phyloP scores from a whole-genome alignment of 129 eudicot species.

The Dittrichia graveolens region DNA sequence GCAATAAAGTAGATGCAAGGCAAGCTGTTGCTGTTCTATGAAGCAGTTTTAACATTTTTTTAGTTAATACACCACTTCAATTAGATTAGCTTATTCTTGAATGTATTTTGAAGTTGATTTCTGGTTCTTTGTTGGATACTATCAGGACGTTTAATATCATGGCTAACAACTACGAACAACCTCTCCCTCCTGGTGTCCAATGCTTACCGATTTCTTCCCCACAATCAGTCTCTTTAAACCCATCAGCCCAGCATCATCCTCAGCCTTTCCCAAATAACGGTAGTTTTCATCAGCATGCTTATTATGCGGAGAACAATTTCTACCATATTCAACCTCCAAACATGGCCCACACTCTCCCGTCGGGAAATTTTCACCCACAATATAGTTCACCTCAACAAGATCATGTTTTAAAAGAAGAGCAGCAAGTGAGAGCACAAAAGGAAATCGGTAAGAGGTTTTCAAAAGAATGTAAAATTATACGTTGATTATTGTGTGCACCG shows the following conservation, averaged over 20 bases:
- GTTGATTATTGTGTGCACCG: background rate
- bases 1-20: background rate
- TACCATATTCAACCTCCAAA: constrained; percentile 38
- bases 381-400: constrained; percentile 35
- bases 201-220: constrained; percentile 38
- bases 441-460: constrained; percentile 36
- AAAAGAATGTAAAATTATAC: background rate
- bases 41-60: constrained; percentile 5
- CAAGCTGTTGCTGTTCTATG: too few species aligned
- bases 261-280: constrained; percentile 43
- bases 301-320: constrained; percentile 33
- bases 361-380: constrained; percentile 43
- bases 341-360: constrained; percentile 36
- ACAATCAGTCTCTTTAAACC: constrained; percentile 38
- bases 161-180: constrained; percentile 59
- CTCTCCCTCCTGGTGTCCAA: constrained; percentile 80
- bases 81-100: background rate
- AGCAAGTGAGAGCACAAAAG: constrained; percentile 24
- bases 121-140: constrained; percentile 5
- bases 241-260: constrained; percentile 36
- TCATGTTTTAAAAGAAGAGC: constrained; percentile 24
- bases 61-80: background rate
- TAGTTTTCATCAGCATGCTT: constrained; percentile 31
- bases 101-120: constrained; percentile 16
- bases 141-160: constrained; percentile 26